These are phyloP conservation scores for Clarireedia homoeocarpa DNA, from an alignment of 2,329 filamentous ascomycete genomes.

Conservation along the genomic window DNA sequence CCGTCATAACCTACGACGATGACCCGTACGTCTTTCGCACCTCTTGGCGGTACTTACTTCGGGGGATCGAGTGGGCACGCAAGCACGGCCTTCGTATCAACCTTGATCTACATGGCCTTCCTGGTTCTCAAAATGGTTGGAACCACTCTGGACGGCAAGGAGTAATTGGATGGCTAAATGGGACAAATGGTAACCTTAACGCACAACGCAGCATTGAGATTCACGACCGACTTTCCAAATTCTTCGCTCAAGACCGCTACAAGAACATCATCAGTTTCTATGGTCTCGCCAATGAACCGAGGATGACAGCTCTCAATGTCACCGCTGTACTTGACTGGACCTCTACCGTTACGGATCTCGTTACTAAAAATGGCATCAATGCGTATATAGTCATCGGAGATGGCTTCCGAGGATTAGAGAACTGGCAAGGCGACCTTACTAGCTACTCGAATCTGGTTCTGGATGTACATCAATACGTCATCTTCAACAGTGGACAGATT, in stretches of 20 bases:
- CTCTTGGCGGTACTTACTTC: constrained; percentile 87
- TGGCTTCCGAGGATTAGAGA: constrained; percentile 83
- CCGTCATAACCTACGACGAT: constrained; percentile 71
- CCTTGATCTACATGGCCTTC: constrained; percentile 84
- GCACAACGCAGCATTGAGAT: constrained; percentile 76
- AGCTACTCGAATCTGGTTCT: constrained; percentile 67
- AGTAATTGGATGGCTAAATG: constrained; percentile 78
- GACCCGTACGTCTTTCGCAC: constrained; percentile 85
- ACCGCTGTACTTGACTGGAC: constrained; percentile 74
- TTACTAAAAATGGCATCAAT: constrained; percentile 69
- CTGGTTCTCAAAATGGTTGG: constrained; percentile 95
- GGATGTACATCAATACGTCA: constrained; percentile 98
- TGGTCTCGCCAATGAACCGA: constrained; percentile 88
- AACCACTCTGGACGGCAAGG: constrained; percentile 88
- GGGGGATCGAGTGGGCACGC: constrained; percentile 87
- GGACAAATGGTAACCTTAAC: constrained; percentile 74
- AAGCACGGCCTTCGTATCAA: constrained; percentile 90
- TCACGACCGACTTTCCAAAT: constrained; percentile 77
- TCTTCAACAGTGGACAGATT: constrained; percentile 89
- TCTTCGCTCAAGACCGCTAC: constrained; percentile 92
- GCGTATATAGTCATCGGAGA: constrained; percentile 80
- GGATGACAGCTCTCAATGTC: constrained; percentile 65
- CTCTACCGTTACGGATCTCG: constrained; percentile 58
- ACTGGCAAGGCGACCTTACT: constrained; percentile 82
- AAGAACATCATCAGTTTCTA: constrained; percentile 89